Evolutionary conservation across 495 filamentous ascomycete genomes (phyloP).

Genomic region (Neurospora cerealis): DNA sequence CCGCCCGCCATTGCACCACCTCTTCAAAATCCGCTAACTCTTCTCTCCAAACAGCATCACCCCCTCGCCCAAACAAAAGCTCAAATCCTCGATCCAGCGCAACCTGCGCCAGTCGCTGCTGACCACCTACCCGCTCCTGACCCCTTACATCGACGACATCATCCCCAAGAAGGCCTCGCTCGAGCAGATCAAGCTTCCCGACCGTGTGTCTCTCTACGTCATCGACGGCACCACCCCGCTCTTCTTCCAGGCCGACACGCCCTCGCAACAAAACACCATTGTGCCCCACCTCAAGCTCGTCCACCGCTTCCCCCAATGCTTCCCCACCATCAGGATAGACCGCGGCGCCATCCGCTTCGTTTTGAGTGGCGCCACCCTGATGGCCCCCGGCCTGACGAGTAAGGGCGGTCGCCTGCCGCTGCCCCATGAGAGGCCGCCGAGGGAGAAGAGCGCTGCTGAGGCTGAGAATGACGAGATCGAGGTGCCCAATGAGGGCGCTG

Average conservation of each 20-base stretch:
- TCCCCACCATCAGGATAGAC: conserved; percentile 65
- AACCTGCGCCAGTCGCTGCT: conserved; percentile 70
- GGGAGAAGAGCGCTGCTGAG: conserved; percentile 17
- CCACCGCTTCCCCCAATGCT: conserved; percentile 59
- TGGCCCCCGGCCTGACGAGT: conserved; percentile 86
- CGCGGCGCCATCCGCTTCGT: conserved; percentile 96
- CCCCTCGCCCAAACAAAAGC: conserved; percentile 77
- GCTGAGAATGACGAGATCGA: conserved; percentile 24
- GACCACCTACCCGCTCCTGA: conserved; percentile 76
- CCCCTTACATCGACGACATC: conserved; percentile 85
- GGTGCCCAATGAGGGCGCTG: conserved; percentile 32
- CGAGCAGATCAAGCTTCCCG: conserved; percentile 86
- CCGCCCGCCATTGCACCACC: not conserved
- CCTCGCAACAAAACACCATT: conserved; percentile 41
- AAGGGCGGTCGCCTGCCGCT: conserved; percentile 63
- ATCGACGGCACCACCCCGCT: conserved; percentile 60
- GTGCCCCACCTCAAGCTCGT: conserved; percentile 68
- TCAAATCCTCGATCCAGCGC: conserved; percentile 93
- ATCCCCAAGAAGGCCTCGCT: conserved; percentile 93
- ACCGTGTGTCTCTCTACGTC: conserved; percentile 77
- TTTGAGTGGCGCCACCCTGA: conserved; percentile 80
- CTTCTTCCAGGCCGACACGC: conserved; percentile 75
- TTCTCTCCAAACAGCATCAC: conserved; percentile 46
- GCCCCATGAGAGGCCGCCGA: conserved; percentile 23
- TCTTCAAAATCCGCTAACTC: conserved; percentile 3